Conservation (phyloP, 805 yeast species). For the Ogataea trehaloabstinens region DNA sequence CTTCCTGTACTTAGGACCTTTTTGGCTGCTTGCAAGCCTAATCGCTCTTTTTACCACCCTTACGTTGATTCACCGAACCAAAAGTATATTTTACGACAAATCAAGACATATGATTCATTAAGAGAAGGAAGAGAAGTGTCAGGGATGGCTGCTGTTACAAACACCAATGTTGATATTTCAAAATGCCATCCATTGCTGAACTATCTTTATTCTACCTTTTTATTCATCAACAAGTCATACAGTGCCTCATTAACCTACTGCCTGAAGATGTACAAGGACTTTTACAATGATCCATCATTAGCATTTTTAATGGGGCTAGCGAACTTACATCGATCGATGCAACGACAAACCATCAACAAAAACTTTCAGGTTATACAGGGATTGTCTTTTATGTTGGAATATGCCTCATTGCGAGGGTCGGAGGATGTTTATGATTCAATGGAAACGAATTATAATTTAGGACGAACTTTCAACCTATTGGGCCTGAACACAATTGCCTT, state of each 20-base stretch:
- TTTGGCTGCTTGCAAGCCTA: constrained; percentile 46
- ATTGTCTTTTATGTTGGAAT: constrained; percentile 71
- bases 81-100: constrained; percentile 83
- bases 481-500: constrained; percentile 77
- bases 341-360: constrained; percentile 79
- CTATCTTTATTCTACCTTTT: constrained; percentile 73
- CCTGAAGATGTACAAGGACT: constrained; percentile 63
- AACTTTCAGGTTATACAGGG: constrained; percentile 90
- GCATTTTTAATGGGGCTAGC: constrained; percentile 73
- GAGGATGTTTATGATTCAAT: constrained; percentile 52
- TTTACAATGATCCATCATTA: constrained; percentile 75
- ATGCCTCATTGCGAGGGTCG: constrained; percentile 43
- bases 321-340: constrained; percentile 88
- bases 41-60: constrained; percentile 17
- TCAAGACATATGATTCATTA: constrained; percentile 82
- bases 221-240: constrained; percentile 80
- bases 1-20: constrained; percentile 66
- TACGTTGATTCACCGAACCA: constrained; percentile 82
- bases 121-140: constrained; percentile 51
- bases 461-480: constrained; percentile 78
- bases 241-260: constrained; percentile 79
- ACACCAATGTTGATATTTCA: constrained; percentile 42
- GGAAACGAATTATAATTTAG: constrained; percentile 82
- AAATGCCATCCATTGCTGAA: constrained; percentile 61
- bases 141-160: constrained; percentile 77